Conservation (phyloP, 805 yeast species). For the Torulaspora franciscae region DNA sequence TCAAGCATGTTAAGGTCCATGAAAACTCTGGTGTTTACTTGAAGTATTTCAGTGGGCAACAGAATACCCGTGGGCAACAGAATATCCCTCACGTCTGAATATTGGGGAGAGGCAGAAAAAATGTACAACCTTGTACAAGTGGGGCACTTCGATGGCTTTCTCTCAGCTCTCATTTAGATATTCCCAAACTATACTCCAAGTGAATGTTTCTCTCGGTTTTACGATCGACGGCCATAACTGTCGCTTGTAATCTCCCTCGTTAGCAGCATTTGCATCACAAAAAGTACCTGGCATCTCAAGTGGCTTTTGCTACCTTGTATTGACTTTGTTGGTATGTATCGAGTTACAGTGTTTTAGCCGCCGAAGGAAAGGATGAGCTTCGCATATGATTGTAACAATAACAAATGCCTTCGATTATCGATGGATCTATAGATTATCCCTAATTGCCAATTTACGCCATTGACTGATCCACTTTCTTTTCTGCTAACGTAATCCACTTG, state of each 20-base stretch:
- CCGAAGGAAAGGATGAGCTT: background rate
- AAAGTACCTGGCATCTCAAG: background rate
- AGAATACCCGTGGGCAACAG: too few species aligned
- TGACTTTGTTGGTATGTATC: background rate
- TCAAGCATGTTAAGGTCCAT: constrained; percentile 26
- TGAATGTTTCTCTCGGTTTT: constrained; percentile 14
- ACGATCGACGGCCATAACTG: constrained; percentile 4
- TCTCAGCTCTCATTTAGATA: too few species aligned
- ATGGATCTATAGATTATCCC: background rate
- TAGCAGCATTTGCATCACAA: background rate
- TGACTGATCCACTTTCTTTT: constrained; percentile 24
- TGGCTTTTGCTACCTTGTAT: background rate
- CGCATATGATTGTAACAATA: background rate
- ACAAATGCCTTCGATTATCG: background rate
- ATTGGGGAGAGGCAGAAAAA: too few species aligned
- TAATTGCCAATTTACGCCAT: constrained; percentile 7
- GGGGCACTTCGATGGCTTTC: too few species aligned
- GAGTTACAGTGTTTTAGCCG: background rate
- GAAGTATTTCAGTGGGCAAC: constrained; percentile 1
- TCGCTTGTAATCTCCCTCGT: background rate
- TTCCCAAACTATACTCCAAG: constrained; percentile 12
- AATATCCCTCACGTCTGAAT: too few species aligned
- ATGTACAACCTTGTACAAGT: too few species aligned
- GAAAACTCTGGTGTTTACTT: constrained; percentile 19
- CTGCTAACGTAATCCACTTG: constrained; percentile 34